Evolutionary conservation across 1,139 yeast genomes (phyloP), one percentile per base, ranked within the genome.

Genomic region (Citeromyces hawaiiensis): DNA sequence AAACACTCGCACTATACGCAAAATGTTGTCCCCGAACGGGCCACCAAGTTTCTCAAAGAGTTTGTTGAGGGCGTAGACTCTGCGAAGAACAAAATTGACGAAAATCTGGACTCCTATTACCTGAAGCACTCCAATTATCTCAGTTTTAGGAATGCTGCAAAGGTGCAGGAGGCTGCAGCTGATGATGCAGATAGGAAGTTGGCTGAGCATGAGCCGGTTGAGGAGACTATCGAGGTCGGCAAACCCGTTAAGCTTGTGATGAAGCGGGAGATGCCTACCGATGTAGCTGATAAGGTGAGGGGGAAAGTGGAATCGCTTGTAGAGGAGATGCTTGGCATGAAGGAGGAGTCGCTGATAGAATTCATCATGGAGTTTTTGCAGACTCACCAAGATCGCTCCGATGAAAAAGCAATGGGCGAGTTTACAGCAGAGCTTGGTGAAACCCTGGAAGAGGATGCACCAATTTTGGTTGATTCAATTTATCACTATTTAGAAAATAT

Each of bases 401-500:
- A 55, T 3, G 25, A 35, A 9, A 27, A 35, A 6, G 57, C 57
- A 40, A 7, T 13, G 30, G 54, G 54, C 2, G 59, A 52, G 13
- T 58, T 73, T 38, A 46, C 64, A 13, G 53, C 55, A 7, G 81
- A 73, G 43, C 57, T 75, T 38, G 53, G 54, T 7, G 78, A 75
- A 46, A 69, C 76, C 1, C 54, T 72, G 35, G 78, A 75, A 44
- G 79, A 74, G 32, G 81, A 75, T 51, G 70, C 79, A 1, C 53
- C 49, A n/a, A 55, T 52, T 14, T 63, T 71, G 39, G 68, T 66
- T 2, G 61, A 66, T 18, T 65, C 48, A 17, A 38, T 50, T 13
- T 19, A 16, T 16, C 36, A 36, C 3, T 35, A 13, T 10, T 21
- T 35, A n/a, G 29, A 15, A 16, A 25, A 17, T 25, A 29, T 11